These are phyloP conservation scores for Phtheirospermum japonicum DNA, from an alignment of 257 asterid species.

Conservation along the genomic window DNA sequence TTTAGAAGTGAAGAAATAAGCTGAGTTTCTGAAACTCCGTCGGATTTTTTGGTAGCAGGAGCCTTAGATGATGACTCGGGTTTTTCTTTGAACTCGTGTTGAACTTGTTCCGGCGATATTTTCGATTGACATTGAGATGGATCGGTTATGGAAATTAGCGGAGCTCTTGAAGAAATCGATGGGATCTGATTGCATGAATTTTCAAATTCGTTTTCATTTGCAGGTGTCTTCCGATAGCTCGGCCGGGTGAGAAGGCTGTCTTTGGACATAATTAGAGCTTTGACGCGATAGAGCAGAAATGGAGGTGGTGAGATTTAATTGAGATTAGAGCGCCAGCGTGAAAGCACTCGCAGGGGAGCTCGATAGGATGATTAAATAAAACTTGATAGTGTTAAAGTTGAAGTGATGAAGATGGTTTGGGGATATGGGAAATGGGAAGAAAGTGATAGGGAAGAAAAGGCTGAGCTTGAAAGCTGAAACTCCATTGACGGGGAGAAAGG, in stretches of 20 bases:
- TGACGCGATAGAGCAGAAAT: background rate
- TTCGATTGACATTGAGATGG: conserved; percentile 53
- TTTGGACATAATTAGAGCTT: conserved; percentile 36
- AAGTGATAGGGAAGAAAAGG: background rate
- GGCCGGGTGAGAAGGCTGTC: conserved; percentile 27
- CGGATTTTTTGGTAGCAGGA: conserved; percentile 25
- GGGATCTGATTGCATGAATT: conserved; percentile 27
- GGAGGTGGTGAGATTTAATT: background rate
- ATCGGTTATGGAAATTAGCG: conserved; percentile 67
- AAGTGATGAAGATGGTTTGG: conserved; percentile 17
- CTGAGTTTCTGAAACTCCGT: conserved; percentile 30
- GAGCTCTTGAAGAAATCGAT: conserved; percentile 44
- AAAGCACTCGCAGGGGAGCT: no score
- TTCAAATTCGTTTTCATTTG: conserved; percentile 41
- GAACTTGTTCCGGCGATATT: conserved; percentile 21
- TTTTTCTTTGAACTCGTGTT: conserved; percentile 24
- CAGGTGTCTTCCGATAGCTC: conserved; percentile 28
- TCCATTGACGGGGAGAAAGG: no score
- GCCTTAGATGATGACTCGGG: conserved; percentile 26
- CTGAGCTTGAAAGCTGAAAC: conserved; percentile 19
- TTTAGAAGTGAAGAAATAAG: conserved; percentile 29
- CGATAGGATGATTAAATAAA: background rate
- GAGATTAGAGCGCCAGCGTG: no score
- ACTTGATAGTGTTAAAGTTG: background rate
- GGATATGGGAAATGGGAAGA: conserved; percentile 22